phyloP scores from a whole-genome alignment of 306 rosid genomes.

The Medicago lupulina region DNA sequence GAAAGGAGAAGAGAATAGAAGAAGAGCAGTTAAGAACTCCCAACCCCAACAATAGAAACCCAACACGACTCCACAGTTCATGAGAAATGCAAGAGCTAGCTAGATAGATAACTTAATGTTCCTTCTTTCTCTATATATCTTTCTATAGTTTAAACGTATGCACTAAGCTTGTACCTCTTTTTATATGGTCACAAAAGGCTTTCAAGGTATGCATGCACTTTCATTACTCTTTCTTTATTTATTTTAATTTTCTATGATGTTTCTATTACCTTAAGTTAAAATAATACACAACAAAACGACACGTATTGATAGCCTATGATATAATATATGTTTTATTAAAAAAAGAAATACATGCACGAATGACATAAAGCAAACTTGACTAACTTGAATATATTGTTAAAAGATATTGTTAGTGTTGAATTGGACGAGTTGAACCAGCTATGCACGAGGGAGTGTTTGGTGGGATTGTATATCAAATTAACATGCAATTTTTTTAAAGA shows the following conservation, averaged over 20 bases:
- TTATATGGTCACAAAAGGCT: slow-evolving; percentile 10
- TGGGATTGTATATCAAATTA: slow-evolving; percentile 29
- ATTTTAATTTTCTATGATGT: not conserved
- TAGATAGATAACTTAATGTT: not conserved
- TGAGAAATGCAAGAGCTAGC: slow-evolving; percentile 73
- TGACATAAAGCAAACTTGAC: slow-evolving; percentile 38
- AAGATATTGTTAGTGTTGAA: slow-evolving; percentile 23
- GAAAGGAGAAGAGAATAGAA: slow-evolving; percentile 73
- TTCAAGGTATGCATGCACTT: slow-evolving; percentile 45
- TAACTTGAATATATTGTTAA: slow-evolving; percentile 32
- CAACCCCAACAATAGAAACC: slow-evolving; percentile 99
- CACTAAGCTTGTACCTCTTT: slow-evolving; percentile 48
- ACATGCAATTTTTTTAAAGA: slow-evolving; percentile 36
- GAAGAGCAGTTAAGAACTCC: slow-evolving; percentile 99
- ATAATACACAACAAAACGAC: slow-evolving; percentile 11
- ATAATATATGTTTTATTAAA: slow-evolving; percentile 1
- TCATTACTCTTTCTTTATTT: slow-evolving; percentile 17
- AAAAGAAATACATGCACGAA: slow-evolving; percentile 5
- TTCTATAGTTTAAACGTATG: slow-evolving; percentile 60
- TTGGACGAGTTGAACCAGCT: slow-evolving; percentile 27
- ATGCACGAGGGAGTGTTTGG: slow-evolving; percentile 53
- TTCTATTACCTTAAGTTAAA: slow-evolving; percentile 1
- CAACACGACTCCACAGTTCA: slow-evolving; percentile 99
- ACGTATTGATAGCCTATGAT: slow-evolving; percentile 20
- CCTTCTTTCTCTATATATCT: slow-evolving; percentile 18